Evolutionary conservation across 305 asterid species (phyloP).

Genomic region (Petunia hybrid): DNA sequence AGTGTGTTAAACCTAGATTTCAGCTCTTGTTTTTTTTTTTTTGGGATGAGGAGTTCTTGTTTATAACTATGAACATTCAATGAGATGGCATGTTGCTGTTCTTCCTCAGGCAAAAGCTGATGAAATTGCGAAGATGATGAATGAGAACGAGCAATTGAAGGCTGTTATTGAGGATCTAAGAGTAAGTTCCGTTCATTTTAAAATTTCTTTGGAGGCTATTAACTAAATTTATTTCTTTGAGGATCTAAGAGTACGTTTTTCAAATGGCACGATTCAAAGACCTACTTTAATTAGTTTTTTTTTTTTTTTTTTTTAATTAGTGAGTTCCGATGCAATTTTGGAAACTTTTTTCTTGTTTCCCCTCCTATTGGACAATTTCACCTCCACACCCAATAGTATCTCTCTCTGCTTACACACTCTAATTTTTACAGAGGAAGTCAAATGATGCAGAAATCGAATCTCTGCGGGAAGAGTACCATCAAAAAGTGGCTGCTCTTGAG

Average conservation of each 20-base stretch:
- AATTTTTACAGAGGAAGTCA: slow-evolving; percentile 65
- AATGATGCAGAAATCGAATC: slow-evolving; percentile 83
- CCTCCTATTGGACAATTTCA: background rate
- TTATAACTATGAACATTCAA: background rate
- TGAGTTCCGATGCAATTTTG: background rate
- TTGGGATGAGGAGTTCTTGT: background rate
- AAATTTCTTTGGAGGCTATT: slow-evolving; percentile 15
- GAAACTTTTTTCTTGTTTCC: background rate
- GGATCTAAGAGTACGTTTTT: background rate
- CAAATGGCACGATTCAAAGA: slow-evolving; percentile 6
- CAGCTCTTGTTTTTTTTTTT: slow-evolving; percentile 9
- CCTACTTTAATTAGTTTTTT: background rate
- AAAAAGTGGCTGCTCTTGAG: slow-evolving; percentile 81
- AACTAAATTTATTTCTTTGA: background rate
- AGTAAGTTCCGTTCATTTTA: slow-evolving; percentile 50
- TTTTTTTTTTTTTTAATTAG: background rate
- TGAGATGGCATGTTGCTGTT: slow-evolving; percentile 19
- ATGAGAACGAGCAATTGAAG: slow-evolving; percentile 87
- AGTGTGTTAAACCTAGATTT: slow-evolving; percentile 5
- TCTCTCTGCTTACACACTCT: slow-evolving; percentile 30
- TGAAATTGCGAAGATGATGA: slow-evolving; percentile 90
- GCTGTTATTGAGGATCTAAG: slow-evolving; percentile 65
- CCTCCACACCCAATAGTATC: background rate
- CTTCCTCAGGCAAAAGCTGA: slow-evolving; percentile 87
- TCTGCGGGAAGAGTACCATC: slow-evolving; percentile 91